Evolutionary conservation across 306 rosid species (phyloP).

Genomic region (Vachellia pachyceras): DNA sequence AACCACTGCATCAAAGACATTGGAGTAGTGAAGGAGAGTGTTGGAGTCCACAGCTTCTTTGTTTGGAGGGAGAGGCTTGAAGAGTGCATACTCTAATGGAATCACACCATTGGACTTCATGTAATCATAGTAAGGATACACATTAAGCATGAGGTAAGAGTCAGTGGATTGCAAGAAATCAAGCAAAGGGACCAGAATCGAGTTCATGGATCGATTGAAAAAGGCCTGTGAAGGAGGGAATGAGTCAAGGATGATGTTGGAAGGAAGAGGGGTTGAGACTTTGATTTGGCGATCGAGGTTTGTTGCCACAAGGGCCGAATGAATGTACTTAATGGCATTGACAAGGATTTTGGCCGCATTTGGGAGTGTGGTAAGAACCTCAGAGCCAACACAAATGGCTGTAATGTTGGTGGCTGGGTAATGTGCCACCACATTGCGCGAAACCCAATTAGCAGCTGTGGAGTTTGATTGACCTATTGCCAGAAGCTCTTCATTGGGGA

Average conservation of each 20-base stretch:
- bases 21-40: constrained; percentile 79
- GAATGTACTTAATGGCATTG: constrained; percentile 71
- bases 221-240: constrained; percentile 94
- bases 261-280: constrained; percentile 79
- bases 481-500: constrained; percentile 79
- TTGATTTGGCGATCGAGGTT: constrained; percentile 79
- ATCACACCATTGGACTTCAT: constrained; percentile 82
- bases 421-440: constrained; percentile 80
- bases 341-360: constrained; percentile 79
- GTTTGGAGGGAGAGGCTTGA: constrained; percentile 69
- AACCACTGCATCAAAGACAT: constrained; percentile 84
- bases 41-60: constrained; percentile 92
- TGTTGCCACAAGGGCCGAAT: constrained; percentile 76
- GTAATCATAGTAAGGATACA: constrained; percentile 87
- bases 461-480: constrained; percentile 85
- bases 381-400: constrained; percentile 83
- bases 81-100: constrained; percentile 79
- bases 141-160: constrained; percentile 77
- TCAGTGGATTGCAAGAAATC: constrained; percentile 75
- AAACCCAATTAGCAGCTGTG: constrained; percentile 85
- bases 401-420: constrained; percentile 87
- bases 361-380: constrained; percentile 69
- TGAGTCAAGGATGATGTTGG: constrained; percentile 80
- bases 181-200: constrained; percentile 74
- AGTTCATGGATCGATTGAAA: constrained; percentile 67